These are phyloP conservation scores for Mycena floridula DNA, from an alignment of 768 basidiomycete species.

Conservation along the genomic window DNA sequence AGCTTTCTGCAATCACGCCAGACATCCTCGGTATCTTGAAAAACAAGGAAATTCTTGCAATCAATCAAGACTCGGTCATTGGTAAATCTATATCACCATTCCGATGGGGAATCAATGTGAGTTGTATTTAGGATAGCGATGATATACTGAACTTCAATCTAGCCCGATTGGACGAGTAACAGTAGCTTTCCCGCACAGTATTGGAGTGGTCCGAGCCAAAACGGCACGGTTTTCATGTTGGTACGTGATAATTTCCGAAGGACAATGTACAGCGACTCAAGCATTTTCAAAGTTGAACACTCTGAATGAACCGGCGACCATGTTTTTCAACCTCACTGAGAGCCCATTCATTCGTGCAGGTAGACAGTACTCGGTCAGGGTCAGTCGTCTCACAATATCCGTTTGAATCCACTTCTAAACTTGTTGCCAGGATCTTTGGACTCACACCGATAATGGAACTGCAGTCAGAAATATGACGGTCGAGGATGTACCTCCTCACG, in stretches of 20 bases:
- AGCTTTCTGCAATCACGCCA: conserved; percentile 47
- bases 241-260: conserved; percentile 26
- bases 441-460: conserved; percentile 50
- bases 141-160: background rate
- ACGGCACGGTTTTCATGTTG: conserved; percentile 61
- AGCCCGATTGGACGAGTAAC: conserved; percentile 34
- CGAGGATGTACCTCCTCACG: conserved; percentile 43
- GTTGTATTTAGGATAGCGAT: conserved; percentile 10
- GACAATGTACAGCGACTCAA: background rate
- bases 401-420: background rate
- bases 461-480: conserved; percentile 45
- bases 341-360: conserved; percentile 63
- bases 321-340: conserved; percentile 57
- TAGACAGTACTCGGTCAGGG: conserved; percentile 52
- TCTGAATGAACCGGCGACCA: conserved; percentile 39
- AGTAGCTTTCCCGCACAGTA: conserved; percentile 52
- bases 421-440: conserved; percentile 42
- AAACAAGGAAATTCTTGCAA: conserved; percentile 60
- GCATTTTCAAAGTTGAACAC: conserved; percentile 41
- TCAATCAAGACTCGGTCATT: conserved; percentile 61
- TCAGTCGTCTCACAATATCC: conserved; percentile 20
- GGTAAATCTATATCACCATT: conserved; percentile 62
- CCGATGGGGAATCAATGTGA: conserved; percentile 61
- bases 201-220: conserved; percentile 56
- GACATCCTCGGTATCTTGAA: conserved; percentile 50